Evolutionary conservation across 1,284 basidiomycete genomes (phyloP), one percentile per base, ranked within the genome.

Genomic region (Pulveroboletus sp.): DNA sequence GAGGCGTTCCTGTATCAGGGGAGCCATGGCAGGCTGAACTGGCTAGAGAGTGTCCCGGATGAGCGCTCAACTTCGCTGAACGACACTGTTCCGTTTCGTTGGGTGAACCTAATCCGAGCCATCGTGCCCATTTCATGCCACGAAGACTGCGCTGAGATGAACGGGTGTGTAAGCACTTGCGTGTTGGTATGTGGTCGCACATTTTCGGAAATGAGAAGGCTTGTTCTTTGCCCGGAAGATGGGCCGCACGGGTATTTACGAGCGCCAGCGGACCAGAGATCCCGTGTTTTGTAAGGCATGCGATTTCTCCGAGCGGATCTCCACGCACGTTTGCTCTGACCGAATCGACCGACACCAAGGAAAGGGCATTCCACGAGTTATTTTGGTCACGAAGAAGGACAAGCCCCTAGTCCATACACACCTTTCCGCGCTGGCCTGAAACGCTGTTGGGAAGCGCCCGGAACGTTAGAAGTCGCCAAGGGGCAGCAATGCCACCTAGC

Each of bases 1-100:
- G 69, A 68, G 69, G 66, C 49, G 66, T 68, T 71, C 66, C 67
- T 68, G 58, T 54, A 31, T 36, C 55, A 56, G 57, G 61, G 58
- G 62, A n/a, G 8, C 28, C 7, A 45, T 20, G 46, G 33, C 52
- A 36, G 50, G 64, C 56, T 55, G 66, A 71, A 70, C 61, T 53
- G 64, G 69, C 62, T 64, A 70, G 58, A 45, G 45, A 28, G 11
- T 70, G 47, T 62, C 66, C 61, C 20, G 40, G 53, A 69, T 43
- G 45, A 60, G 46, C 38, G 43, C 33, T 45, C 33, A 52, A 29
- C 49, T 39, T 55, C 35, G 44, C 48, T 54, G 36, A 46, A 56
- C 56, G 53, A 47, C 39, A 49, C 45, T 52, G 52, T 59, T 49
- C 65, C 63, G 43, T 50, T 51, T 56, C 43, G 10, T 35, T 53